These are phyloP conservation scores for Globisporangium ultimum DNA, from an alignment of 352 stramenopile species.

Conservation along the genomic window DNA sequence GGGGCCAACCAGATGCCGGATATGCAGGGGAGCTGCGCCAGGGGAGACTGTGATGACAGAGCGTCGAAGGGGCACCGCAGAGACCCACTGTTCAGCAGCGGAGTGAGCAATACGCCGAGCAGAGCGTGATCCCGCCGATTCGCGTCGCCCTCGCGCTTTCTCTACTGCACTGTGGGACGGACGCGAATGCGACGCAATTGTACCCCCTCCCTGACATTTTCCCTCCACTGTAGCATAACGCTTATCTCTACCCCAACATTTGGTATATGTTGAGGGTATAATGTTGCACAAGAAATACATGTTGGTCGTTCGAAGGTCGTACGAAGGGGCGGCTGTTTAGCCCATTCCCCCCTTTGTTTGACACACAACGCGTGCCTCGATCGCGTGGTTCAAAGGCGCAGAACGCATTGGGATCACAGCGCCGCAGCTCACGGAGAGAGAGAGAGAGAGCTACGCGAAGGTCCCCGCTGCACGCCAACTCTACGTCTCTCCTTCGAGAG, in stretches of 20 bases:
- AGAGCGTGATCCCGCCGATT: neutral
- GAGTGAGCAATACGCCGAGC: neutral
- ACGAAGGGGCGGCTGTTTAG: slow-evolving; percentile 2
- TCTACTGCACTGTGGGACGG: neutral
- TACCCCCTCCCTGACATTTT: neutral
- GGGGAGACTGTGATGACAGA: neutral
- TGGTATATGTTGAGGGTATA: neutral
- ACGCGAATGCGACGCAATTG: neutral
- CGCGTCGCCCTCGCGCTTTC: neutral
- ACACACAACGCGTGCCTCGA: slow-evolving; percentile 5
- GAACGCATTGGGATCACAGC: neutral
- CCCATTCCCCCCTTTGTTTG: slow-evolving; percentile 11
- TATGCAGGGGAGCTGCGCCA: neutral
- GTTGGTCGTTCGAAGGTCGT: neutral
- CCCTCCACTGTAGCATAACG: too few species aligned
- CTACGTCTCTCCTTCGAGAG: neutral
- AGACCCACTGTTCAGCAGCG: neutral
- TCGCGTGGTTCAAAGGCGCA: slow-evolving; percentile 12
- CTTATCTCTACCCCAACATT: neutral
- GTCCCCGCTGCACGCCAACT: neutral
- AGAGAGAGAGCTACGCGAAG: neutral
- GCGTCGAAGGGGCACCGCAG: neutral
- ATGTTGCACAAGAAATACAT: neutral
- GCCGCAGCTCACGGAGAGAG: neutral
- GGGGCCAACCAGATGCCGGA: neutral